Base-by-base conservation (phyloP, 352 stramenopile genomes). In the Globisporangium viniferum region DNA sequence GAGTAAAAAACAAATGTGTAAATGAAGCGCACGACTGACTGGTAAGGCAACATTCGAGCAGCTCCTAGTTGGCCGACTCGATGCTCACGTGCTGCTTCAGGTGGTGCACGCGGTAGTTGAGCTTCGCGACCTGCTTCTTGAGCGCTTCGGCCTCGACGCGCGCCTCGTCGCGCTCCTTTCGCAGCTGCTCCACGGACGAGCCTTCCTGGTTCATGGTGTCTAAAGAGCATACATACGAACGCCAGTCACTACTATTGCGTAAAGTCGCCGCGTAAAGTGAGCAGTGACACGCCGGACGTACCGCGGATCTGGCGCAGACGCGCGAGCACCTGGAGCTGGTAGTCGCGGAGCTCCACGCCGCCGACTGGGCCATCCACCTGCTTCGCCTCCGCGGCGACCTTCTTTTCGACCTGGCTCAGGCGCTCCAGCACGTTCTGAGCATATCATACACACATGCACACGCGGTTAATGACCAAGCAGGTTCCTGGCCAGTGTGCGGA, bases 51-150 rank as follows among this genome's bases (percentile, higher is more conserved):
- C 22, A 58, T 31, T 36, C 14, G 24, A 36, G 51, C 20, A 18
- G 24, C 27, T 59, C 29, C 54, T 41, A 59, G 27, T 59, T 59
- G 54, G 54, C 6, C 22, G 69, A 62, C 51, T 81, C 75, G 64
- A 89, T 73, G 1, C 68, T 70, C 55, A 94, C 77, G 64, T 92
- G 82, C 70, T 88, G 79, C 75, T 90, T 88, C 35, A 94, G 79
- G 64, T 94, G 86, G 31, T 85, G 67, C 46, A 94, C 75, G 63
- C 84, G 86, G 72, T 94, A 94, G 71, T 82, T 88, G 70, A 94
- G 82, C 70, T 94, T 94, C 60, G 77, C 65, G 48, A 94, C 84
- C 73, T 92, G 82, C 73, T 90, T 90, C 67, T 84, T 69, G 7
- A 92, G 73, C 18, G 71, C 73, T 55, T 89, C 82, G 62, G 82